Base-by-base conservation (phyloP, 2,329 filamentous ascomycete species). In the Calonectria henricotiae region DNA sequence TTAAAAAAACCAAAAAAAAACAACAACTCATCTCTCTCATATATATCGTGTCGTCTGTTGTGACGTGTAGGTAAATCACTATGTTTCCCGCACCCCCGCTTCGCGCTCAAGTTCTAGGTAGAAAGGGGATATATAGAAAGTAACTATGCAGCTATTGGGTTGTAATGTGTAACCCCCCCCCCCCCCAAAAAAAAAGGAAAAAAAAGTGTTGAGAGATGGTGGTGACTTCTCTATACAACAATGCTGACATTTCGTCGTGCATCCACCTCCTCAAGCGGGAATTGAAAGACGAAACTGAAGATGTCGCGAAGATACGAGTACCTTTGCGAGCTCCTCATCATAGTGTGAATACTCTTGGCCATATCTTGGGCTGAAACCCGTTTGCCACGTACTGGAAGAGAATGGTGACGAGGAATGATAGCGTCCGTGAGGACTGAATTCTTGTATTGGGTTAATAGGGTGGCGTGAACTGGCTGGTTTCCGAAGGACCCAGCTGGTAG, bases 261-360 rank as follows among this genome's bases (percentile, higher is more conserved):
- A 55, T 92, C 90, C 1, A 90, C 92, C 76, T 98, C 95, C 66
- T 98, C 94, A 17, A 94, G 83, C 58, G 92, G 89, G 78, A 96
- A 96, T 4, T 94, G 93, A 80, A 97, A 97, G 3, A 98, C 94
- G 46, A 96, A 87, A 64, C 90, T 89, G 83, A 94, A 98, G 15
- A 98, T 85, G 77, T 98, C 95, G 61, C 90, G 87, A 72, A 98
- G 84, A 87, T 96, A 98, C 9, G 86, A 86, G 81, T 96, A 96
- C 76, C 95, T 90, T 67, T 82, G 78, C 32, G 88, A 87, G 43
- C 89, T 91, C 67, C 90, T 86, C 63, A 89, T 89, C 89, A 98
- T 93, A 86, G 92, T 92, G 63, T 89, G 86, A 7, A 98, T 92
- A 61, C 93, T 94, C 80, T 92, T 92, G 41, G 93, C 93, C 72